phyloP scores from a whole-genome alignment of 2,329 filamentous ascomycete species.

The Paecilomyces formosus region DNA sequence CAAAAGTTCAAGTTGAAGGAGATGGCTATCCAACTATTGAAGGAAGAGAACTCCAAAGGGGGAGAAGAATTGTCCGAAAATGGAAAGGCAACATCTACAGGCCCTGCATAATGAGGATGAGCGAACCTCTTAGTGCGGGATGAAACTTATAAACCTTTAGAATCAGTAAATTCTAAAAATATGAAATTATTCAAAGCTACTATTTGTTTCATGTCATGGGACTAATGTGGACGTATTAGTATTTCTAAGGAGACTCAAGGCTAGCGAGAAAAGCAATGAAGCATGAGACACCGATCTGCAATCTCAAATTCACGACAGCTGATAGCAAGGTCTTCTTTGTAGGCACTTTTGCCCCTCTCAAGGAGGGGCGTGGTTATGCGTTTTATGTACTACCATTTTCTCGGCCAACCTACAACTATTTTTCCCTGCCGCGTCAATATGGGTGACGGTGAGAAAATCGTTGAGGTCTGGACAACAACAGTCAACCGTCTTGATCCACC shows the following conservation, averaged over 20 bases:
- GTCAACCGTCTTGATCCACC: constrained; percentile 68
- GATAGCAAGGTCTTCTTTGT: constrained; percentile 12
- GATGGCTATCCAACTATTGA: constrained; percentile 47
- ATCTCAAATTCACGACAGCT: no score
- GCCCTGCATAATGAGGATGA: background rate
- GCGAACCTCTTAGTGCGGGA: background rate
- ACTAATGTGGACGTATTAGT: no score
- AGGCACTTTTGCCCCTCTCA: constrained; percentile 17
- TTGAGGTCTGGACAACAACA: constrained; percentile 68
- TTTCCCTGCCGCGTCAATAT: constrained; percentile 19
- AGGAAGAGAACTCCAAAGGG: constrained; percentile 13
- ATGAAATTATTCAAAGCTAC: background rate
- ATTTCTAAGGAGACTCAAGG: no score
- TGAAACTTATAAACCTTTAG: background rate
- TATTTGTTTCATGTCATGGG: background rate
- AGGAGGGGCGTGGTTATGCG: constrained; percentile 26
- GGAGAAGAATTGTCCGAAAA: background rate
- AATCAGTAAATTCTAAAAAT: background rate
- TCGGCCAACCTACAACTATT: constrained; percentile 13
- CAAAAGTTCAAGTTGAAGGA: constrained; percentile 85
- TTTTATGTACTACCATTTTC: constrained; percentile 20
- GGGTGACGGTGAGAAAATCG: constrained; percentile 42
- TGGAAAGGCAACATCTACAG: background rate
- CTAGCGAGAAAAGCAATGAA: no score
- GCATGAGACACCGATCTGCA: no score